Evolutionary conservation across 768 basidiomycete genomes (phyloP), one percentile per base, ranked within the genome.

Genomic region (Russula compacta): DNA sequence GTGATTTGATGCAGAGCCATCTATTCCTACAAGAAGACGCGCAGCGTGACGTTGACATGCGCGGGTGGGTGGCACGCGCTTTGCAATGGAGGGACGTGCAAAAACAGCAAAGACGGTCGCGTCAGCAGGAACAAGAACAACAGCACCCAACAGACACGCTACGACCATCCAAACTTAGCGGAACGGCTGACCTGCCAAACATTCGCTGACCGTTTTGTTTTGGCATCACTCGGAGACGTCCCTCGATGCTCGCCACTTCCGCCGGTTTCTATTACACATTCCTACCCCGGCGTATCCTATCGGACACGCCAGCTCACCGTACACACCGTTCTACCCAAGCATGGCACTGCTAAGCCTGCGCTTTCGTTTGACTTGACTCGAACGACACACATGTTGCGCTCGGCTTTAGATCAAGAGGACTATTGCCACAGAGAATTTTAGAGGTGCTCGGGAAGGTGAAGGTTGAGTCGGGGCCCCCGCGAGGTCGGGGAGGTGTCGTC

Each of bases 11-110:
- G 15, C 68, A 87, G 85, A 81, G 83, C 56, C 92, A 95, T 71
- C 86, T 89, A 0, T 95, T 91, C 80, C 78, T 95, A 52, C 73
- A 75, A 17, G 77, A 78, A 33, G 87, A 92, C 61, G 70, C 69
- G 8, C 73, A 74, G 15, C 77, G 83, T 6, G 74, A 84, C 7
- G 89, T 94, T 17, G 88, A 95, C 70, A 93, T 97, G 92, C 79
- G 77, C 36, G 81, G 76, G 11, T 98, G 94, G 94, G 89, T 94
- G 11, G 76, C 75, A 21, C 71, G 69, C 36, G 86, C 87, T 1
- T 56, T 75, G 7, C 69, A 67, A 10, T 64, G 66, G 46, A 69
- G 72, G 54, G 68, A 73, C 6, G 50, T 58, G n/a, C 33, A 53
- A 36, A 64, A 65, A 17, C 46, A 49, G 36, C 52, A 48, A 48